Evolutionary conservation across 1,139 yeast species (phyloP).

Genomic region (Kluyveromyces marxianus): DNA sequence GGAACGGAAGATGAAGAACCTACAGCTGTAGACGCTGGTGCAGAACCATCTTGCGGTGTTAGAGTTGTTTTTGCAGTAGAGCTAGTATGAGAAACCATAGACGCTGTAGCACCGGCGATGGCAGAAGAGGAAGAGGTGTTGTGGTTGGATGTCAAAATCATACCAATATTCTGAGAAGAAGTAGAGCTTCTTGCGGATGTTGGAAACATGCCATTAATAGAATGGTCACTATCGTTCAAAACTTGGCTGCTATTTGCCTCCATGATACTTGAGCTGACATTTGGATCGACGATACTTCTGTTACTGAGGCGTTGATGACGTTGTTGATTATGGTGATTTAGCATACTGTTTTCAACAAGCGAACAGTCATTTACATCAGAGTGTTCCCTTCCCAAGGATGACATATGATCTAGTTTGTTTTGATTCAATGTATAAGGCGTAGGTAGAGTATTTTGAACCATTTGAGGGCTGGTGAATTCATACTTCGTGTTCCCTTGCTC

Average conservation of each 20-base stretch:
- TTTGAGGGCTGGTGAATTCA: conserved; percentile 18
- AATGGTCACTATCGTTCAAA: background rate
- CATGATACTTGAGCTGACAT: background rate
- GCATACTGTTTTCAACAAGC: conserved; percentile 24
- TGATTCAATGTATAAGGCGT: conserved; percentile 28
- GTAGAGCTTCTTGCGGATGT: background rate
- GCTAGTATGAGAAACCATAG: too few relatives aligned
- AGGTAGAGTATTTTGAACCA: conserved; percentile 26
- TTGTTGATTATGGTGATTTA: conserved; percentile 7
- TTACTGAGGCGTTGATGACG: background rate
- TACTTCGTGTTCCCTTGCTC: too few relatives aligned
- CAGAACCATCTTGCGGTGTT: too few relatives aligned
- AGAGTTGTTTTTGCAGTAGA: too few relatives aligned
- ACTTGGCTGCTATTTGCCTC: background rate
- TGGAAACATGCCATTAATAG: background rate
- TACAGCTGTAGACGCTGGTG: background rate
- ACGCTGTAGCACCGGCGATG: too few relatives aligned
- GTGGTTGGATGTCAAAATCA: background rate
- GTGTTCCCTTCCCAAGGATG: background rate
- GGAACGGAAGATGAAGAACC: background rate
- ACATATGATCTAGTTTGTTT: conserved; percentile 1
- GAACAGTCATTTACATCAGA: conserved; percentile 16
- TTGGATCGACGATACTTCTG: background rate
- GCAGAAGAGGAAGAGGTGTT: too few relatives aligned
- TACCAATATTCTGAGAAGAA: background rate